These are phyloP conservation scores for Chlamydomonas sphaeroides DNA, from an alignment of 139 green algal genomes.

Conservation along the genomic window DNA sequence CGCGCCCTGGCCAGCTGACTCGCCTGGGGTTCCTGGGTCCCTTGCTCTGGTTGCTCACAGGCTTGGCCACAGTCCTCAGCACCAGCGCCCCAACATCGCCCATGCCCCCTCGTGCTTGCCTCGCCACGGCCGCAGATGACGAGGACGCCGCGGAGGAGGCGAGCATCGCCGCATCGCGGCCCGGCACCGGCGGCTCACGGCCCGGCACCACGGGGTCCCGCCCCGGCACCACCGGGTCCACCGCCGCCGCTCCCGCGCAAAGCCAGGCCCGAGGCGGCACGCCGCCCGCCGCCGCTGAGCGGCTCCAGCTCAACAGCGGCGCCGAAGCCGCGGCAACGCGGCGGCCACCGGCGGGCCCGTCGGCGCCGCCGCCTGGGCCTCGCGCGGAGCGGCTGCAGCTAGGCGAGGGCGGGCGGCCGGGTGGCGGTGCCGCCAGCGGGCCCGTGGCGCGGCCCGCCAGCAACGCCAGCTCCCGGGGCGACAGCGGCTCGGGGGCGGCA, in stretches of 20 bases:
- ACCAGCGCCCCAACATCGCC: too few species aligned
- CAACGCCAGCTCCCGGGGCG: not conserved
- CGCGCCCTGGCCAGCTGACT: too few species aligned
- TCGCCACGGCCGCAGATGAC: not conserved
- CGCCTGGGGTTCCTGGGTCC: too few species aligned
- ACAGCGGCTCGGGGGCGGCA: not conserved
- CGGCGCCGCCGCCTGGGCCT: too few species aligned
- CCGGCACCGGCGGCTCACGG: too few species aligned
- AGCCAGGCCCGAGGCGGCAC: not conserved
- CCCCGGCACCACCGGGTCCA: not conserved
- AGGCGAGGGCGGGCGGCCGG: not conserved
- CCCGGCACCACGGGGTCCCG: not conserved
- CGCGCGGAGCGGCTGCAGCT: conserved; percentile 25
- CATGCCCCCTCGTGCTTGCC: too few species aligned
- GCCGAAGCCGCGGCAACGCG: not conserved
- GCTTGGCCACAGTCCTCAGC: too few species aligned
- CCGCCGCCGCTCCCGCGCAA: not conserved
- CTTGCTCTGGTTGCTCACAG: too few species aligned
- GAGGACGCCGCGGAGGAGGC: not conserved
- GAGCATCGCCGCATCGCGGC: too few species aligned
- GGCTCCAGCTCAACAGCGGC: not conserved
- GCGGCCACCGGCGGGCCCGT: too few species aligned
- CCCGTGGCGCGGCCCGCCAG: not conserved
- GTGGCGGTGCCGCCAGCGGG: not conserved
- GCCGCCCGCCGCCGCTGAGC: not conserved